Percentiles rank a stretch among this genome's conserved stretches.
phyloP scores from a whole-genome alignment of 2,329 filamentous ascomycete species.

The Penicillium capsulatum region DNA sequence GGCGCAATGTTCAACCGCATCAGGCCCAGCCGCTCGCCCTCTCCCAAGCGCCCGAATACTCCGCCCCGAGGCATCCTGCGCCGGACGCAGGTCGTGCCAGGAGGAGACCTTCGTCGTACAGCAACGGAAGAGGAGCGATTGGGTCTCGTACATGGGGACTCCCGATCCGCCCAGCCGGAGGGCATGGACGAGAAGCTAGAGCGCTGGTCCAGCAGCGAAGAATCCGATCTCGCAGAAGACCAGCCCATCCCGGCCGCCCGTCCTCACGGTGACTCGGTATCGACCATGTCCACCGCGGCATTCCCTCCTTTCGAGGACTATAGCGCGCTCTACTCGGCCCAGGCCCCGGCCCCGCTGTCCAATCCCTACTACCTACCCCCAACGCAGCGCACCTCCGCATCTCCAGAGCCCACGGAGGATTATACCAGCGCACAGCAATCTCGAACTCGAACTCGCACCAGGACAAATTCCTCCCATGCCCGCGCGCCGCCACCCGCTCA shows the following conservation, averaged over 20 bases:
- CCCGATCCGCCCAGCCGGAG: conserved; percentile 23
- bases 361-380: conserved; percentile 24
- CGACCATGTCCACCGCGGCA: conserved; percentile 22
- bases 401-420: conserved; percentile 13
- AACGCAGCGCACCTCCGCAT: conserved; percentile 11
- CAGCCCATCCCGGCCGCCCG: conserved; percentile 16
- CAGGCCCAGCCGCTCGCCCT: conserved; percentile 23
- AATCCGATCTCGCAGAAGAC: conserved; percentile 21
- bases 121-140: conserved; percentile 78
- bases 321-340: conserved; percentile 17
- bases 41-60: conserved; percentile 16
- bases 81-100: conserved; percentile 33
- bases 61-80: conserved; percentile 40
- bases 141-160: conserved; percentile 76
- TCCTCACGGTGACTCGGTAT: conserved; percentile 23
- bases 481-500: conserved; percentile 19
- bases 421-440: conserved; percentile 13
- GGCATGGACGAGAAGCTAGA: conserved; percentile 29
- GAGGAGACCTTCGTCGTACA: conserved; percentile 37
- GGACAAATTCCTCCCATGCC: conserved; percentile 19
- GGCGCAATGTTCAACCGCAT: conserved; percentile 70
- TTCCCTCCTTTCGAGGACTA: conserved; percentile 30
- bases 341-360: conserved; percentile 8
- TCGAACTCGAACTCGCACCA: conserved; percentile 9
- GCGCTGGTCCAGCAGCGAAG: conserved; percentile 24